Percentiles rank a stretch among this genome's conserved stretches.
Conservation (phyloP, 805 yeast genomes). For the Saturnispora sanitii region DNA sequence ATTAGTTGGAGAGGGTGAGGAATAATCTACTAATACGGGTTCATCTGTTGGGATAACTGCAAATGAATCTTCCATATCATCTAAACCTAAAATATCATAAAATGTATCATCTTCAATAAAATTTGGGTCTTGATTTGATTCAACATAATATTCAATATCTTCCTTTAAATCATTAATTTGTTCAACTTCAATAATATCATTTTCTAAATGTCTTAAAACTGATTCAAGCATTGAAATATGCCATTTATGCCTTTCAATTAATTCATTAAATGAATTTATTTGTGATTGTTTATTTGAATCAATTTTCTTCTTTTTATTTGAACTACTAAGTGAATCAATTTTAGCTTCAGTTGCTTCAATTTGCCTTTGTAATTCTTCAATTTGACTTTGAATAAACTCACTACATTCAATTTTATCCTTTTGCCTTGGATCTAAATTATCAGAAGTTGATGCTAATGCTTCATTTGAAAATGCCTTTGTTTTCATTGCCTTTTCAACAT, state of each 20-base stretch:
- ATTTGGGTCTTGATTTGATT: constrained; percentile 87
- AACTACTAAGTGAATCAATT: constrained; percentile 36
- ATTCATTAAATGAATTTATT: constrained; percentile 50
- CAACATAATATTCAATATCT: constrained; percentile 87
- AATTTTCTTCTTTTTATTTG: constrained; percentile 36
- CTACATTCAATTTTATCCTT: constrained; percentile 66
- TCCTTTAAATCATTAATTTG: constrained; percentile 70
- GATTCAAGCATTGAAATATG: constrained; percentile 74
- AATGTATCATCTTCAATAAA: constrained; percentile 91
- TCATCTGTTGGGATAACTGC: constrained; percentile 7
- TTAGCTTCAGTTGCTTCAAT: constrained; percentile 69
- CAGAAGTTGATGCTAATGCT: constrained; percentile 33
- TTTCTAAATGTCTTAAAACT: constrained; percentile 66
- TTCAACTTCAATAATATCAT: constrained; percentile 68
- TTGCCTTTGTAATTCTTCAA: constrained; percentile 77
- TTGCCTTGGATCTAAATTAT: constrained; percentile 35
- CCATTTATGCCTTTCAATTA: constrained; percentile 63
- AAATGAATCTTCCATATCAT: constrained; percentile 27
- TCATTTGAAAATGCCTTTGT: constrained; percentile 51
- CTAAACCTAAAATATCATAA: constrained; percentile 77
- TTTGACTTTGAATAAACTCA: constrained; percentile 54
- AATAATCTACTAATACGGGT: neutral
- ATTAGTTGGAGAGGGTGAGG: neutral
- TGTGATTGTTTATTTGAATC: constrained; percentile 35
- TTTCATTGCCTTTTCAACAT: constrained; percentile 46